Evolutionary conservation across 2,329 filamentous ascomycete species (phyloP).

Genomic region (Byssochlamys sp.): DNA sequence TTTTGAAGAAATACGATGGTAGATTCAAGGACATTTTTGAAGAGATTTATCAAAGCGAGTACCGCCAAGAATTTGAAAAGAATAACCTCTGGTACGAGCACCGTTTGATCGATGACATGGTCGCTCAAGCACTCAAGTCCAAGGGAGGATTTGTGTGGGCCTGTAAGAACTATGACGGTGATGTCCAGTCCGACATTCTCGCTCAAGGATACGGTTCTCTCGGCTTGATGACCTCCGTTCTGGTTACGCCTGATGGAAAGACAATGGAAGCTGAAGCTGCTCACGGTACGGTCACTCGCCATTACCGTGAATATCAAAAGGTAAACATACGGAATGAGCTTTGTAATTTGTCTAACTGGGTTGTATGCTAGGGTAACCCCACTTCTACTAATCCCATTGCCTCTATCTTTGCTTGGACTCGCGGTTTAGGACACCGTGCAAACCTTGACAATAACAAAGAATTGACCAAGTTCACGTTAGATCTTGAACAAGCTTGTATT

Average conservation of each 20-base stretch:
- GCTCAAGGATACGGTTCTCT: constrained; percentile 97
- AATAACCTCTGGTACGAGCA: constrained; percentile 99
- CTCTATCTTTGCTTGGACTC: constrained; percentile 98
- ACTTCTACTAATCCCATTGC: constrained; percentile 98
- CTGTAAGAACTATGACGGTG: constrained; percentile 81
- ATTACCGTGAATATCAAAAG: constrained; percentile 98
- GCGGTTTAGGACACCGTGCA: constrained; percentile 85
- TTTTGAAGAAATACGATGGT: constrained; percentile 96
- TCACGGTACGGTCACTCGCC: constrained; percentile 94
- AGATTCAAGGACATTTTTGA: constrained; percentile 99
- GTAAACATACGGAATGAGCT: no score
- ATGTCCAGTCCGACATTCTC: constrained; percentile 96
- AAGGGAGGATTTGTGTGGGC: constrained; percentile 67
- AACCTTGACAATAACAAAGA: no score
- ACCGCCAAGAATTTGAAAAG: constrained; percentile 80
- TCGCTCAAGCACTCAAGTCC: constrained; percentile 99
- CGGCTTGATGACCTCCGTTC: constrained; percentile 94
- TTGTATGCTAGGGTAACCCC: constrained; percentile 87
- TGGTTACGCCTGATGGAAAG: constrained; percentile 92
- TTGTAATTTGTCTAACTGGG: no score
- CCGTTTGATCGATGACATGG: constrained; percentile 98
- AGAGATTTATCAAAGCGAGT: constrained; percentile 80
- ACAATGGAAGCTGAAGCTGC: constrained; percentile 96
- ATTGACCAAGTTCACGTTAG: no score
- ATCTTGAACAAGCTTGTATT: no score